These are phyloP conservation scores for Xylaria cubensis DNA, from an alignment of 495 filamentous ascomycete genomes.

Conservation along the genomic window DNA sequence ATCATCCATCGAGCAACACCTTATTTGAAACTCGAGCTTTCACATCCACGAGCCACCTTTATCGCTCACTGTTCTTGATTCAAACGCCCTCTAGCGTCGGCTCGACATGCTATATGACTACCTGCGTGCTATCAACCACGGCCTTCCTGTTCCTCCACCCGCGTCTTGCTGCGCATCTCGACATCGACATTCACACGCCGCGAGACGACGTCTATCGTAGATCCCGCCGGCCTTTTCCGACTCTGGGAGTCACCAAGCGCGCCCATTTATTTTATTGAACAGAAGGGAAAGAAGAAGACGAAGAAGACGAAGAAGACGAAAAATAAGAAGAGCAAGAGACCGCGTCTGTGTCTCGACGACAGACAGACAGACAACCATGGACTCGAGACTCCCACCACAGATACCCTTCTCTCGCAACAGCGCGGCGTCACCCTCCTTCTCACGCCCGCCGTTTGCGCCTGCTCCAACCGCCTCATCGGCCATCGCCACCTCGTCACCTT, in stretches of 20 bases:
- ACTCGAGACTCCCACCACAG: constrained; percentile 51
- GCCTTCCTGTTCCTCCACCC: background rate
- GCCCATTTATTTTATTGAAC: background rate
- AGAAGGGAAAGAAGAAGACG: background rate
- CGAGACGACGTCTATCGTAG: background rate
- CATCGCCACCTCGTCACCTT: constrained; percentile 38
- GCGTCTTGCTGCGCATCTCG: background rate
- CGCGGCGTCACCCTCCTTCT: constrained; percentile 43
- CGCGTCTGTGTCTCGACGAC: background rate
- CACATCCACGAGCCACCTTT: background rate
- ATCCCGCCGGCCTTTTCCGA: background rate
- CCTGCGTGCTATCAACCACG: constrained; percentile 5
- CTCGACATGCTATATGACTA: constrained; percentile 21
- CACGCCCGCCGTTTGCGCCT: constrained; percentile 44
- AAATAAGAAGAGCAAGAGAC: background rate
- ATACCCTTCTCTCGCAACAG: constrained; percentile 48
- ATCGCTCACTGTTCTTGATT: background rate
- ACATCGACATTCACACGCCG: background rate
- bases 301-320: background rate
- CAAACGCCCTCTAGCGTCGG: background rate
- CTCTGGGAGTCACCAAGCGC: background rate
- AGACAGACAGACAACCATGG: constrained; percentile 27
- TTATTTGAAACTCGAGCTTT: background rate
- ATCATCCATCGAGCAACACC: background rate
- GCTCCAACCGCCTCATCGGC: constrained; percentile 26